Evolutionary conservation across 108 stramenopile genomes (phyloP).

Genomic region (Fistulifera solaris): DNA sequence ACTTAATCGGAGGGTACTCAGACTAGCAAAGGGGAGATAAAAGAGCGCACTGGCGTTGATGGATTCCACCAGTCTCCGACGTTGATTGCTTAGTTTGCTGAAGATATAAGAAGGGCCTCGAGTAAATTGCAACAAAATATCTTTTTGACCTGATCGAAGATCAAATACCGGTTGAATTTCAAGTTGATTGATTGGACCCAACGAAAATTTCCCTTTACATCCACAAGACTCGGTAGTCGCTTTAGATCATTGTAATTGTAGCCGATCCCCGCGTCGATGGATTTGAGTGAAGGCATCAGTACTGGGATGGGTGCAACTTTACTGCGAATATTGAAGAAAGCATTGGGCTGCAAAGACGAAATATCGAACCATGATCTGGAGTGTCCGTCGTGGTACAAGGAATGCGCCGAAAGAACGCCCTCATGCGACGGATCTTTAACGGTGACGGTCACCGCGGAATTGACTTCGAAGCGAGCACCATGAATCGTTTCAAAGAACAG

Average conservation of each 20-base stretch:
- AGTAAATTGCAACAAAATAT: not conserved
- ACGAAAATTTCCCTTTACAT: conserved; percentile 16
- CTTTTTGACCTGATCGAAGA: not conserved
- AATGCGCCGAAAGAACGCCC: not conserved
- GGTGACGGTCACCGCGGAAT: conserved; percentile 25
- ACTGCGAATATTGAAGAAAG: conserved; percentile 23
- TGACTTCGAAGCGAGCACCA: conserved; percentile 15
- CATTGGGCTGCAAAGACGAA: conserved; percentile 19
- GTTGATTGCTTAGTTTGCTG: not conserved
- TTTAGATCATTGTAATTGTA: conserved; percentile 21
- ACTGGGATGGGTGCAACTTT: conserved; percentile 22
- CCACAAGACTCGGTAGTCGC: conserved; percentile 17
- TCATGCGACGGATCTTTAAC: conserved; percentile 25
- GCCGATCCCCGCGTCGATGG: conserved; percentile 15
- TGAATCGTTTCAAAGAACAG: not conserved
- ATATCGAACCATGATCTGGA: conserved; percentile 15
- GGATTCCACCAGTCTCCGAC: too few relatives aligned
- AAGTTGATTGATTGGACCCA: not conserved
- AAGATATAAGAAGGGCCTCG: not conserved
- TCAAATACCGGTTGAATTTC: not conserved
- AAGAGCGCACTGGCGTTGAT: not conserved
- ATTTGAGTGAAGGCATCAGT: conserved; percentile 32
- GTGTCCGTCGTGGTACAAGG: too few relatives aligned
- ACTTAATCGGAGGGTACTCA: not conserved
- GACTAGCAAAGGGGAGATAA: not conserved